Base-by-base conservation (phyloP, 2,329 filamentous ascomycete genomes). In the Fusarium beomiforme region DNA sequence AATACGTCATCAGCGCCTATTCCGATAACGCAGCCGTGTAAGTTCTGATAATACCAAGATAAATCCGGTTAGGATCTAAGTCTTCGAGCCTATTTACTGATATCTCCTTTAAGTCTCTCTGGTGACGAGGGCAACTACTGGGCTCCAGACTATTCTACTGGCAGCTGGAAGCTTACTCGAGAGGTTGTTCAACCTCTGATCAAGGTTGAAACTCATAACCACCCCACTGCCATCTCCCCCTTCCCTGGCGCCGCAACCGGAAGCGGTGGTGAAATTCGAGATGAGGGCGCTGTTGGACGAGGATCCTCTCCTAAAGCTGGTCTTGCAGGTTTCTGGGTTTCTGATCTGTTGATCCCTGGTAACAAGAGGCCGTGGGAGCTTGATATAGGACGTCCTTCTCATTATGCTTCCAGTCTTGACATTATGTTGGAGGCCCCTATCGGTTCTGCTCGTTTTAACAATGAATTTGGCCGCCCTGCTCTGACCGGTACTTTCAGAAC, bases 381-480 rank as follows among this genome's bases (percentile, higher is more conserved):
- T 34, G 93, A 98, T 77, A 88, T 97, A 60, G 96, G 96, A 53
- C 95, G 92, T 78, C 96, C 96, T 8, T 88, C 90, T 46, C 96
- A 99, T 82, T 96, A 97, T 78, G 95, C 96, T 23, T 97, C 93
- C 83, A 94, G 93, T 82, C 85, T 98, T 39, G 95, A 98, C 79
- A 98, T 99, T 75, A 98, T 99, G 95, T 86, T 98, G 14, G 95
- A 99, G 80, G 96, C 94, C 0, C 96, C 96, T 1, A 96, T 99
- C 75, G 96, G 96, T 37, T 96, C 93, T 76, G 96, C 96, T 54
- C 90, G 93, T 23, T 98, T 97, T 86, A 98, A 98, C 85, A 99
- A 99, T 78, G 96, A 98, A 78, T 99, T 98, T 77, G 96, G 96
- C 29, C 89, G 96, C 39, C 95, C 96, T 37, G 94, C 92, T 78